Conservation (phyloP, 202 grass and related monocot genomes). For the Miscanthus sacchariflorus region DNA sequence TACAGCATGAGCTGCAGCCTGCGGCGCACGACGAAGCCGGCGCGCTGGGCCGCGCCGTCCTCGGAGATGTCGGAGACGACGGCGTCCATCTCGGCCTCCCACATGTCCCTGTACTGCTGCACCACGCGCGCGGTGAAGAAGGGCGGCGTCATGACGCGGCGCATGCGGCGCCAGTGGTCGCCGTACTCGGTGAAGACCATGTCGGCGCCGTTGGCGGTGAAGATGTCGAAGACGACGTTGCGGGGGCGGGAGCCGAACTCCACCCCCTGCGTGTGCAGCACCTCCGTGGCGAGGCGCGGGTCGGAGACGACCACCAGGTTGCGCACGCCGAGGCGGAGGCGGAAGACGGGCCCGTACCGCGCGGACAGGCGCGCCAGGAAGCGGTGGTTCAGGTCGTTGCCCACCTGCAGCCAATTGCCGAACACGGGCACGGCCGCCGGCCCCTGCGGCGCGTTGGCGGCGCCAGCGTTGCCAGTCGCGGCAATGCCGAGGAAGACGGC, state of each 20-base stretch:
- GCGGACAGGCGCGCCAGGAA: conserved; percentile 58
- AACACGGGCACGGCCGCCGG: conserved; percentile 72
- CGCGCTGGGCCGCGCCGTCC: neutral
- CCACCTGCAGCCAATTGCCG: conserved; percentile 91
- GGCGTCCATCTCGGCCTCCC: conserved; percentile 76
- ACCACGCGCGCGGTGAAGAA: conserved; percentile 87
- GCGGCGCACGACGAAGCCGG: conserved; percentile 60
- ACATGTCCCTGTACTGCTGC: conserved; percentile 74
- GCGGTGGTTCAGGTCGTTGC: conserved; percentile 87
- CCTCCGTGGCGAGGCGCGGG: conserved; percentile 67
- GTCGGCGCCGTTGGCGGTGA: conserved; percentile 61
- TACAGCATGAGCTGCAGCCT: conserved; percentile 93
- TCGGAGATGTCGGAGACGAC: conserved; percentile 62
- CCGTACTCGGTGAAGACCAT: conserved; percentile 99
- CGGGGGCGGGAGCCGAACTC: conserved; percentile 81
- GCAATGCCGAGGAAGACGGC: neutral
- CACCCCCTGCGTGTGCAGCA: conserved; percentile 79
- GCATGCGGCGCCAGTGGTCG: conserved; percentile 95
- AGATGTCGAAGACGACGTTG: conserved; percentile 10
- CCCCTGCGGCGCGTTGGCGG: conserved; percentile 41
- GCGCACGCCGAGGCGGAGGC: conserved; percentile 76
- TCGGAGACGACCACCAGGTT: conserved; percentile 82
- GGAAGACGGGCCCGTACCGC: conserved; percentile 65
- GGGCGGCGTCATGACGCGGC: conserved; percentile 87
- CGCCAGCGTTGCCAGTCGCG: neutral